These are phyloP conservation scores for Phialophora macrospora DNA, from an alignment of 2,329 filamentous ascomycete species.

Conservation along the genomic window DNA sequence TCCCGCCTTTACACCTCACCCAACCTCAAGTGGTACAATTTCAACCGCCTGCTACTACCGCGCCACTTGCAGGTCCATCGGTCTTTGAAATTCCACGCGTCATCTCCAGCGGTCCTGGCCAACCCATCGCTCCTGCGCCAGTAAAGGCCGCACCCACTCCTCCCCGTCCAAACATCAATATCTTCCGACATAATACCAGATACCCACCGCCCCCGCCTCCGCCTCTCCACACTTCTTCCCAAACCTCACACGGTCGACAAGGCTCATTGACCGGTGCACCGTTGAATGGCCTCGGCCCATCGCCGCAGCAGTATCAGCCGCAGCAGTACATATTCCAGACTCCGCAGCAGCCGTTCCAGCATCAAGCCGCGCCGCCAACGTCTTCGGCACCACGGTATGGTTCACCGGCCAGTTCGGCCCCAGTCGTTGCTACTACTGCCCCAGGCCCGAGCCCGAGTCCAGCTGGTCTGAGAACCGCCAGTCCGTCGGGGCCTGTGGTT, in stretches of 20 bases:
- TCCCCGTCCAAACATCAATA: slow-evolving; percentile 9
- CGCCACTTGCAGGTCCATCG: not conserved
- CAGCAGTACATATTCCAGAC: slow-evolving; percentile 35
- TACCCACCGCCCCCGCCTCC: not conserved
- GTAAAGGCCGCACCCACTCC: slow-evolving; percentile 17
- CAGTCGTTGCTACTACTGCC: not conserved
- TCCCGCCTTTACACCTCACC: slow-evolving; percentile 9
- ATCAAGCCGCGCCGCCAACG: slow-evolving; percentile 27
- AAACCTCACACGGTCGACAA: not conserved
- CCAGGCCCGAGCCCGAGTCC: not conserved
- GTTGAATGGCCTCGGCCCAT: not conserved
- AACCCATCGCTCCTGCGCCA: slow-evolving; percentile 34
- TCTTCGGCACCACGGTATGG: slow-evolving; percentile 16
- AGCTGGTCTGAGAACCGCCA: not conserved
- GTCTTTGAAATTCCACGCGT: slow-evolving; percentile 4
- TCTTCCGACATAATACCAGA: slow-evolving; percentile 25
- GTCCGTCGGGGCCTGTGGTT: slow-evolving; percentile 4
- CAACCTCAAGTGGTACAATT: not conserved
- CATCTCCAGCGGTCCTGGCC: slow-evolving; percentile 28
- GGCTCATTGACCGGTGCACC: not conserved
- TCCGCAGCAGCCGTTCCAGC: slow-evolving; percentile 32
- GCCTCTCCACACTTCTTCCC: not conserved
- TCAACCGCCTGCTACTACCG: not conserved
- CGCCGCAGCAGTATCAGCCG: slow-evolving; percentile 5
- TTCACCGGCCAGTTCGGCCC: not conserved